Conservation (phyloP, 345 rosid species). For the Ceriops zippeliana region DNA sequence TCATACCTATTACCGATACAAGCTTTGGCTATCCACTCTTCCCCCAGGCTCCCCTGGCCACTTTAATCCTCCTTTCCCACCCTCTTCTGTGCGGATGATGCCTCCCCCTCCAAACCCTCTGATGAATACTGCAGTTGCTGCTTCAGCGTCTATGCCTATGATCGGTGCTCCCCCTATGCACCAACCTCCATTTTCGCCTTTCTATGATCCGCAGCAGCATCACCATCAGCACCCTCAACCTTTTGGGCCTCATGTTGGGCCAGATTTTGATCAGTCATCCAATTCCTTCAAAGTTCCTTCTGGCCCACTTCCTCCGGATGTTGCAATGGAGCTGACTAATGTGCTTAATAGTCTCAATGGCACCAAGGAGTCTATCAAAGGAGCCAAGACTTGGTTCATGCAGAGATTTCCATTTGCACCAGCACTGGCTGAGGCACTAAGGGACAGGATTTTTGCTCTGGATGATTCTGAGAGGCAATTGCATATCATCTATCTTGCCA, state of each 20-base stretch:
- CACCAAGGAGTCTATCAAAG: conserved; percentile 95
- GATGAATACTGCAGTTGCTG: conserved; percentile 49
- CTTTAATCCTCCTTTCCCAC: conserved; percentile 56
- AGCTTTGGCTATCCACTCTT: conserved; percentile 69
- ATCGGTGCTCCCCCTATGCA: conserved; percentile 65
- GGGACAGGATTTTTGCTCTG: conserved; percentile 69
- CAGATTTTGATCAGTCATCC: conserved; percentile 72
- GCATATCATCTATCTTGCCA: conserved; percentile 85
- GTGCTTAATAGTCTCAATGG: conserved; percentile 80
- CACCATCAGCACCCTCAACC: conserved; percentile 67
- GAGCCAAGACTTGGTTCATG: conserved; percentile 98
- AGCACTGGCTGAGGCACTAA: conserved; percentile 83
- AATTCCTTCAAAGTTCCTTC: conserved; percentile 67
- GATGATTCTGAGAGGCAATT: conserved; percentile 97
- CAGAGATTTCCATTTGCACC: conserved; percentile 95
- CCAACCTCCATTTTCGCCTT: conserved; percentile 71
- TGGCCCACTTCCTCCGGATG: conserved; percentile 89
- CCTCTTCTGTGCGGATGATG: conserved; percentile 49
- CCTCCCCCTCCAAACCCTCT: conserved; percentile 71
- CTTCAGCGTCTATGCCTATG: conserved; percentile 41
- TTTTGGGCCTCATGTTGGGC: conserved; percentile 50
- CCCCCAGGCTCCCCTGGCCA: conserved; percentile 45
- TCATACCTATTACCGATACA: conserved; percentile 76
- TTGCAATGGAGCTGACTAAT: conserved; percentile 68
- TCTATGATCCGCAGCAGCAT: conserved; percentile 67